Evolutionary conservation across 108 stramenopile species (phyloP), one percentile per base, ranked within the genome.

Genomic region (Nitzschia palea): DNA sequence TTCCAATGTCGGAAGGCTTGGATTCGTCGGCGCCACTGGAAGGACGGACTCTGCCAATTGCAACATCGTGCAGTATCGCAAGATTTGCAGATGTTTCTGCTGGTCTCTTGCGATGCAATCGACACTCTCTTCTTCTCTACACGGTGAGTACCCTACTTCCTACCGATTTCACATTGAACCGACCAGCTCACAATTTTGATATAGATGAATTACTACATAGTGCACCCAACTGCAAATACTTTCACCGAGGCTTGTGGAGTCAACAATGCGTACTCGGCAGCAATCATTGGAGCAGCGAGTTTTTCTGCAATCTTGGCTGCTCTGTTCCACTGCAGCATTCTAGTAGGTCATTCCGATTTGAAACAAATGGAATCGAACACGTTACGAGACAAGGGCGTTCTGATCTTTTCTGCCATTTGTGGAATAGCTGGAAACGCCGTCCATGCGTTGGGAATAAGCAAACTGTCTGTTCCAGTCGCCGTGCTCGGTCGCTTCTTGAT

Each of bases 181-280:
- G 59, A n/a, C 33, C 36, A 17, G 20, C 36, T 22, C 59, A 40
- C 59, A 12, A 4, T 55, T 68, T 35, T 69, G 72, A 62, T 56
- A 57, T 57, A 84, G 83, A 60, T 85, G 34, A 92, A 92, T 67
- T 92, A 87, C 61, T 88, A 84, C 62, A 79, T 87, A 44, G 69
- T 84, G 34, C 80, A 80, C 60, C 79, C 90, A 26, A 87, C 86
- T 9, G 79, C 87, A 17, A 82, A 73, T 44, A 65, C 70, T 30
- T 87, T 83, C 47, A 82, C 73, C 4, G 44, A 58, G 43, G 40
- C 73, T 44, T 54, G 77, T 20, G 80, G 78, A 29, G 55, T 66
- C 8, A 57, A 70, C 27, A 71, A 48, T 36, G 85, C 83, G 14
- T 78, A 70, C 63, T 76, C 80, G 2, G 80, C 82, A 20, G 65